Conservation (phyloP, 768 basidiomycete genomes). For the Boletus rubroflammeus region DNA sequence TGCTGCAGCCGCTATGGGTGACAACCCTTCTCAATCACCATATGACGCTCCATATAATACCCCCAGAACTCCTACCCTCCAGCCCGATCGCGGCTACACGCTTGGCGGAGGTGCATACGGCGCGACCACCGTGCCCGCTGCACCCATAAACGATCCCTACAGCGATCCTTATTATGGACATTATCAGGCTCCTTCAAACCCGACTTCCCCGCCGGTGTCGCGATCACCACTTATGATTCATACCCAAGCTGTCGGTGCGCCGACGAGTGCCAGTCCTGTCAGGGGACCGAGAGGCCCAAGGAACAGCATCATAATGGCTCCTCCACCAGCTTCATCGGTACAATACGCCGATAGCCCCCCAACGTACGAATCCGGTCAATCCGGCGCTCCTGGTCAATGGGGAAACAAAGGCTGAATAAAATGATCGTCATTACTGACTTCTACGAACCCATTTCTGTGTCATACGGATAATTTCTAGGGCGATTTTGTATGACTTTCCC, state of each 20-base stretch:
- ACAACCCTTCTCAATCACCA: constrained; percentile 12
- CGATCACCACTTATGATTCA: constrained; percentile 40
- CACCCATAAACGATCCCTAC: constrained; percentile 33
- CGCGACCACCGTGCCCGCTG: constrained; percentile 39
- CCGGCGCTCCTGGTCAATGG: constrained; percentile 52
- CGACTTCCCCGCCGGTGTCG: constrained; percentile 31
- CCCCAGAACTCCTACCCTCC: constrained; percentile 16
- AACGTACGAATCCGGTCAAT: constrained; percentile 54
- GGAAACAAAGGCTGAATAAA: constrained; percentile 35
- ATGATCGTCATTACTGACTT: background rate
- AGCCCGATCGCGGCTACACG: constrained; percentile 52
- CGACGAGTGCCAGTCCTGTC: constrained; percentile 37
- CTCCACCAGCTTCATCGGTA: constrained; percentile 13
- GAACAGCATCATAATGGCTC: constrained; percentile 21
- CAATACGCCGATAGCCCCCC: constrained; percentile 58
- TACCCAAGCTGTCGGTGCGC: constrained; percentile 29
- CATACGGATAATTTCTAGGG: constrained; percentile 19
- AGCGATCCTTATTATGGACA: constrained; percentile 29
- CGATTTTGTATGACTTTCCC: constrained; percentile 6
- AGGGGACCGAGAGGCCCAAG: constrained; percentile 42
- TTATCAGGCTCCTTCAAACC: constrained; percentile 15
- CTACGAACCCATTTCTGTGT: background rate
- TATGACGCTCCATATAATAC: constrained; percentile 14
- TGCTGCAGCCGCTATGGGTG: constrained; percentile 17
- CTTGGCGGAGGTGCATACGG: constrained; percentile 58